Evolutionary conservation across 2,329 filamentous ascomycete genomes (phyloP).

Genomic region (Exophiala spinifera): DNA sequence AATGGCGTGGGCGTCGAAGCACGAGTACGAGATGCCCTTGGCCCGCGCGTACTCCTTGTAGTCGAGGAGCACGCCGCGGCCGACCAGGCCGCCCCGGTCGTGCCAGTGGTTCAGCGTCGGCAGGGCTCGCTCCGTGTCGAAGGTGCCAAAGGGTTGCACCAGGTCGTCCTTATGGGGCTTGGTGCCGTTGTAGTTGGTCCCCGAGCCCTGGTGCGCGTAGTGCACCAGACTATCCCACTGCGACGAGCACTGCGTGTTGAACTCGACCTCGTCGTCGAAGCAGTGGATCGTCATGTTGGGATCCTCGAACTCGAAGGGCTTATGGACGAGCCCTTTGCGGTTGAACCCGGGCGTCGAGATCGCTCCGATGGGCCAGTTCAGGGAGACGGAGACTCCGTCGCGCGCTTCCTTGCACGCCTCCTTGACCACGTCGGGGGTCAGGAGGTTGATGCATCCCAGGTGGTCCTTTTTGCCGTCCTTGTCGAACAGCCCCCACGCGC

Average conservation of each 20-base stretch:
- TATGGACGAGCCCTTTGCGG: conserved; percentile 20
- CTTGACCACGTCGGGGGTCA: conserved; percentile 54
- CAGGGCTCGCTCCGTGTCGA: conserved; percentile 18
- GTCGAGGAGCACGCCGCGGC: conserved; percentile 48
- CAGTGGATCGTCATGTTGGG: conserved; percentile 8
- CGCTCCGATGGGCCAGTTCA: conserved; percentile 48
- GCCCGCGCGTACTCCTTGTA: conserved; percentile 43
- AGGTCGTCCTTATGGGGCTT: conserved; percentile 33
- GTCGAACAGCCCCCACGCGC: conserved; percentile 58
- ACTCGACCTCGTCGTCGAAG: conserved; percentile 45
- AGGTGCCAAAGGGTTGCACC: conserved; percentile 19
- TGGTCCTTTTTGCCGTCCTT: conserved; percentile 52
- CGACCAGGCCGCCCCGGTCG: conserved; percentile 42
- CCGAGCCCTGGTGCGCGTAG: conserved; percentile 22
- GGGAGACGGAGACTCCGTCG: conserved; percentile 54
- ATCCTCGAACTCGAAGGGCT: conserved; percentile 22
- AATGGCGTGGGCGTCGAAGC: conserved; percentile 45
- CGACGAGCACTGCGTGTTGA: conserved; percentile 50
- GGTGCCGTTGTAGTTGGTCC: conserved; percentile 22
- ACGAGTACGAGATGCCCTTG: conserved; percentile 37
- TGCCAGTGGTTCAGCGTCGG: conserved; percentile 35
- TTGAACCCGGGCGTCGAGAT: conserved; percentile 17
- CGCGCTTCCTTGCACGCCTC: conserved; percentile 55
- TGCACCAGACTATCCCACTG: conserved; percentile 49
- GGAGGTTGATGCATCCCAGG: conserved; percentile 60